Percentiles rank a stretch among this genome's conserved stretches.
These are phyloP conservation scores for Aspergillus ellipticus DNA, from an alignment of 495 filamentous ascomycete genomes.

Conservation along the genomic window DNA sequence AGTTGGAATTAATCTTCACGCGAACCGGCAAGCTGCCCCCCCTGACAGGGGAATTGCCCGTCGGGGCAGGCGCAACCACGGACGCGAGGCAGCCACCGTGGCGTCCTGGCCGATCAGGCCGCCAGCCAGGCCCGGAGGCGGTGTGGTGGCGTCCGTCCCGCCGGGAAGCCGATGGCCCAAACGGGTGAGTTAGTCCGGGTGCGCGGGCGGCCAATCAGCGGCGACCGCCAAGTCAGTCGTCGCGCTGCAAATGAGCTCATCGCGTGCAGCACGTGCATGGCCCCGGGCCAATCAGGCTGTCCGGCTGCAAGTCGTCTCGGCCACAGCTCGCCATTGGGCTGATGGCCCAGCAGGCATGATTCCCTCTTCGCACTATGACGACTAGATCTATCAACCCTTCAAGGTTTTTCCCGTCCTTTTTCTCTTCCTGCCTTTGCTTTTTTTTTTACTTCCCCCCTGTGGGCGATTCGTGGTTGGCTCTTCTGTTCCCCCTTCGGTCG, in stretches of 20 bases:
- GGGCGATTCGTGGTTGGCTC: neutral
- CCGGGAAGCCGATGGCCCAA: neutral
- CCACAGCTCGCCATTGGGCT: neutral
- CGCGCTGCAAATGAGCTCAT: slow-evolving; percentile 10
- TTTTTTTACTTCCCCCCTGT: neutral
- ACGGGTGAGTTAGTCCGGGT: neutral
- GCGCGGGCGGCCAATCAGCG: slow-evolving; percentile 2
- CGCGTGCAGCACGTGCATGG: slow-evolving; percentile 12
- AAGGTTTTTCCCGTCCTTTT: slow-evolving; percentile 5
- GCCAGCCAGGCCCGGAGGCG: neutral
- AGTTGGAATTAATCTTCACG: no score
- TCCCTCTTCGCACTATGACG: neutral
- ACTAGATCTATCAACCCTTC: neutral
- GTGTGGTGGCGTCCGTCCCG: neutral
- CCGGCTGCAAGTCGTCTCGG: neutral
- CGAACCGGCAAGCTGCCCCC: no score
- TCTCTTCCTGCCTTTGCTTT: neutral
- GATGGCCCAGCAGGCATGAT: neutral
- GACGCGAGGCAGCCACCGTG: neutral
- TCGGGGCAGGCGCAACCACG: neutral
- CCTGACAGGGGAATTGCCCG: neutral
- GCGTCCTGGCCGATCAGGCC: neutral
- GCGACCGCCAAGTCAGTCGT: neutral
- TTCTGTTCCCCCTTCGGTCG: neutral
- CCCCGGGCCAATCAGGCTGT: slow-evolving; percentile 11